Evolutionary conservation across 805 yeast genomes (phyloP), one percentile per base, ranked within the genome.

Genomic region (Nakazawaea molendinolei): DNA sequence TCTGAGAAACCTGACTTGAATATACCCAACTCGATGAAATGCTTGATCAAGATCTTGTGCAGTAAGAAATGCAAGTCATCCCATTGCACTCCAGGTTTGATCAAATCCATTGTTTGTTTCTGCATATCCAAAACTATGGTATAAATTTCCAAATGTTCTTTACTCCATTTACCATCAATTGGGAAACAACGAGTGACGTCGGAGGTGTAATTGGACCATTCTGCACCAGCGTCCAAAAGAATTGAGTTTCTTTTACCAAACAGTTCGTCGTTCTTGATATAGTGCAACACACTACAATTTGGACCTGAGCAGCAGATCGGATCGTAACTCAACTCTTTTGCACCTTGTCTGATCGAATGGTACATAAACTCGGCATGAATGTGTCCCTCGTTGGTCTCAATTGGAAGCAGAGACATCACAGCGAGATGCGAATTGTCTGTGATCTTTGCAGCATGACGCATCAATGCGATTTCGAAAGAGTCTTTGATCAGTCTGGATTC

Each of bases 111-210:
- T 2, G 90, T 79, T 36, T 65, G 71, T 0, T 54, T 45, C 60
- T 90, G 97, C 96, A 92, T 90, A 39, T 79, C 79, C 41, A 68
- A 63, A 2, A 92, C 98, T 6, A 81, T 63, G 23, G 76, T 75
- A 54, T 92, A 90, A 31, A 90, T 79, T 39, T 73, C 85, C 46
- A 84, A 69, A 49, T 90, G 94, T 52, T 92, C 97, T 44, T 72
- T 74, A 7, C 89, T 74, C 87, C 95, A 90, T 37, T 79, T 77
- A 5, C 98, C 98, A 43, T 67, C 72, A 38, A 86, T 76, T 20
- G 98, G 98, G 74, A 87, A 90, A 53, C 94, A 84, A 54, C 98
- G 74, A 12, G 98, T 92, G 28, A 92, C 96, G 55, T 90, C 98
- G 29, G 86, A 69, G 3, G 96, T 89, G 58, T 90, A 90, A 55